Percentiles rank a stretch among this genome's conserved stretches.
phyloP scores from a whole-genome alignment of 2,329 filamentous ascomycete species.

The Ophiosphaerella herpotricha region DNA sequence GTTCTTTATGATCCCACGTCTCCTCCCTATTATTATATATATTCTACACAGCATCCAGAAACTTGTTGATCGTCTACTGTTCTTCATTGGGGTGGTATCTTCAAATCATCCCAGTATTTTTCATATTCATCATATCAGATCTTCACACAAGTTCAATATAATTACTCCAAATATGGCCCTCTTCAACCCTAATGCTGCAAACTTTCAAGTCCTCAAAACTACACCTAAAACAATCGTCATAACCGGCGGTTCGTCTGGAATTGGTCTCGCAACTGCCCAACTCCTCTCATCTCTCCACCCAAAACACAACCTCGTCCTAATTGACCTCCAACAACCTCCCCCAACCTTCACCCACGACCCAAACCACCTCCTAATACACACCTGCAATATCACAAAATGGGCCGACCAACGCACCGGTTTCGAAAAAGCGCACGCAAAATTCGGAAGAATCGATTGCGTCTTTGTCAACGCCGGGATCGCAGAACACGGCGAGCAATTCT shows the following conservation, averaged over 20 bases:
- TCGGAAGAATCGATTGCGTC: slow-evolving; percentile 52
- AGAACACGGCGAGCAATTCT: slow-evolving; percentile 56
- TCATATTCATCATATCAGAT: background rate
- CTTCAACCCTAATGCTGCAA: slow-evolving; percentile 26
- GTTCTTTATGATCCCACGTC: background rate
- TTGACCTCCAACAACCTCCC: slow-evolving; percentile 47
- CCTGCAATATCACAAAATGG: slow-evolving; percentile 55
- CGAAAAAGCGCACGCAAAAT: slow-evolving; percentile 46
- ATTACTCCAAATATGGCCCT: slow-evolving; percentile 22
- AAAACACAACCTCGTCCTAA: slow-evolving; percentile 48
- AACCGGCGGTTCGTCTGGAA: slow-evolving; percentile 49
- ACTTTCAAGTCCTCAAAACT: slow-evolving; percentile 26
- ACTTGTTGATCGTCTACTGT: background rate
- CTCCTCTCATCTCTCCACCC: slow-evolving; percentile 46
- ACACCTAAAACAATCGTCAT: slow-evolving; percentile 43
- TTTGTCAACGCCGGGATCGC: slow-evolving; percentile 57
- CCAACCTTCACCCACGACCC: slow-evolving; percentile 33
- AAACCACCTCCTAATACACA: slow-evolving; percentile 40
- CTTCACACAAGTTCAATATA: no score
- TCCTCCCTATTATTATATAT: background rate
- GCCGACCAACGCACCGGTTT: slow-evolving; percentile 52
- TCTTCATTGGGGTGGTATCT: background rate
- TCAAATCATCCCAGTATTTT: background rate
- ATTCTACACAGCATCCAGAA: no score
- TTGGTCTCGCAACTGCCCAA: slow-evolving; percentile 48